These are phyloP conservation scores for Podospora fimiseda DNA, from an alignment of 495 filamentous ascomycete genomes.

Conservation along the genomic window DNA sequence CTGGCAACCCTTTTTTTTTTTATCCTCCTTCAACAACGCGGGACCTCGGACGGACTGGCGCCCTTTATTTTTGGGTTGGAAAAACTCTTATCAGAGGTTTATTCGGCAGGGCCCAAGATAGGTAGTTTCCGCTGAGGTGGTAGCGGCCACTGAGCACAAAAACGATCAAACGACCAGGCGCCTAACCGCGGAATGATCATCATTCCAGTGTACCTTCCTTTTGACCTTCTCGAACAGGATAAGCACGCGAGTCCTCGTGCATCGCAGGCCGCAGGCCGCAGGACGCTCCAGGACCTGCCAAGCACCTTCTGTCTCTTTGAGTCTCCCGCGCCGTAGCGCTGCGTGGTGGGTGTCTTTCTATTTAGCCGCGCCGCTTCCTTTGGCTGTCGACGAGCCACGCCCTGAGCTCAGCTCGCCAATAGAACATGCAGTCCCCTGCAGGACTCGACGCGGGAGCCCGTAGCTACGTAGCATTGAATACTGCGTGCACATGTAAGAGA, in stretches of 20 bases:
- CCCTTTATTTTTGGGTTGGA: too few relatives aligned
- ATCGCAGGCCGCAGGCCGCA: neutral
- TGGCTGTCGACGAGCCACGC: too few relatives aligned
- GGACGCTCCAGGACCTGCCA: neutral
- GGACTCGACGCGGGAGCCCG: neutral
- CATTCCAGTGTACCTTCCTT: neutral
- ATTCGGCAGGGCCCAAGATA: too few relatives aligned
- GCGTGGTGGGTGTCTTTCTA: neutral
- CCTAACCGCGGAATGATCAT: constrained; percentile 6
- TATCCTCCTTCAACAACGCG: too few relatives aligned
- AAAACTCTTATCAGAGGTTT: too few relatives aligned
- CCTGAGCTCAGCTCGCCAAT: constrained; percentile 2
- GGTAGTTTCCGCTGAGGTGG: neutral
- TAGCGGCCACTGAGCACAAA: neutral
- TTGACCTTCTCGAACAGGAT: constrained; percentile 8
- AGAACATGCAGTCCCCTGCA: neutral
- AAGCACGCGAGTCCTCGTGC: constrained; percentile 1
- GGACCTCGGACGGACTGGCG: too few relatives aligned
- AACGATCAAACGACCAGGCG: constrained; percentile 4
- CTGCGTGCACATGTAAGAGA: neutral
- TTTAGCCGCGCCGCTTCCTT: constrained; percentile 13
- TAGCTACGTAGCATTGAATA: neutral
- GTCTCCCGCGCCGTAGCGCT: neutral
- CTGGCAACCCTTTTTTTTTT: too few relatives aligned
- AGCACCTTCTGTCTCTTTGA: neutral